These are phyloP conservation scores for Rhizopogon vesiculosus DNA, from an alignment of 768 basidiomycete genomes.

Conservation along the genomic window DNA sequence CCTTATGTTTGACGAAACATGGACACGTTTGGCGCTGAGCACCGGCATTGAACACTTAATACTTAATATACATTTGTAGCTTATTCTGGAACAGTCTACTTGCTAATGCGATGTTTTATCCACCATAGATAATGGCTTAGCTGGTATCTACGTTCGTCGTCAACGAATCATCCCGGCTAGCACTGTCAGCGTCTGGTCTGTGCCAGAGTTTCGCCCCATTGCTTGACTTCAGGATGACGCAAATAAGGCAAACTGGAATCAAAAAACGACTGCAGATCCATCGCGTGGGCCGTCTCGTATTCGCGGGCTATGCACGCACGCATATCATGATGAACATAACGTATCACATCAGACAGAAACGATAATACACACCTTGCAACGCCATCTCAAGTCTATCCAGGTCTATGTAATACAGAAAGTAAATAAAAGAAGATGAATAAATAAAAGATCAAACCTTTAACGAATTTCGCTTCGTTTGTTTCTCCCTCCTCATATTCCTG, in stretches of 20 bases:
- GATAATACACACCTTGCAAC: conserved; percentile 52
- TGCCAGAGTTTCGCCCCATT: conserved; percentile 53
- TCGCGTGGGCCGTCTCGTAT: conserved; percentile 56
- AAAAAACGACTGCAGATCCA: conserved; percentile 69
- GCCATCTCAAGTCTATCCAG: conserved; percentile 89
- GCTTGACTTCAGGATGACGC: conserved; percentile 64
- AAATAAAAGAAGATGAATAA: background rate
- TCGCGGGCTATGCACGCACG: conserved; percentile 48
- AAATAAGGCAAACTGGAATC: conserved; percentile 74
- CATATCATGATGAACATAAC: background rate
- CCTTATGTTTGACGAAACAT: too few relatives aligned
- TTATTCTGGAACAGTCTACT: background rate
- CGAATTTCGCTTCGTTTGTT: conserved; percentile 76
- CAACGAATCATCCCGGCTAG: background rate
- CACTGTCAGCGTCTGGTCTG: background rate
- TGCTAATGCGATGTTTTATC: too few relatives aligned
- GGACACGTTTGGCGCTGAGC: too few relatives aligned
- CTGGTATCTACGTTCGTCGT: too few relatives aligned
- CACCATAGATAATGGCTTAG: too few relatives aligned
- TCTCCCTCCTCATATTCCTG: conserved; percentile 82
- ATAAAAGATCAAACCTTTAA: conserved; percentile 56
- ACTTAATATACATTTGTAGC: background rate
- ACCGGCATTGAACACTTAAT: too few relatives aligned
- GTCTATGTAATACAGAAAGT: conserved; percentile 38
- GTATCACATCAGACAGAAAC: background rate